These are phyloP conservation scores for Trichoderma oligosporum DNA, from an alignment of 2,329 filamentous ascomycete species.

Conservation along the genomic window DNA sequence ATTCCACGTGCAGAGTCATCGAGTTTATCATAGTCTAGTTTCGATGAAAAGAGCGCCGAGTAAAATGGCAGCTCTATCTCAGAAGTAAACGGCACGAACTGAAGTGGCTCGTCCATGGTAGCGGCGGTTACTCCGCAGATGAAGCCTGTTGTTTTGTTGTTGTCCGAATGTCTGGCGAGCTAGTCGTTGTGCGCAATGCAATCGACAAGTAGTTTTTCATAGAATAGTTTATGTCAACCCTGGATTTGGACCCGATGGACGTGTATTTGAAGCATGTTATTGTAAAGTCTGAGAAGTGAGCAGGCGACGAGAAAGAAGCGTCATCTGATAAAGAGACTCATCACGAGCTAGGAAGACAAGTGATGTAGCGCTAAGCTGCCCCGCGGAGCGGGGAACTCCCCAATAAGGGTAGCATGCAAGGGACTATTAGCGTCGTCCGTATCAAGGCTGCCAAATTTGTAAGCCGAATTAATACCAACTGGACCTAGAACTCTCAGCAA, in stretches of 20 bases:
- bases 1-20: slow-evolving; percentile 87
- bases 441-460: not conserved
- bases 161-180: not conserved
- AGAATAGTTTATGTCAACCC: too few species aligned
- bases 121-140: slow-evolving; percentile 11
- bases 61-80: slow-evolving; percentile 97
- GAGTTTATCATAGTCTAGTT: slow-evolving; percentile 96
- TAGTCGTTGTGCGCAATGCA: not conserved
- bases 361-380: slow-evolving; percentile 24
- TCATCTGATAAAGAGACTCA: slow-evolving; percentile 26
- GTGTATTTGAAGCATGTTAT: not conserved
- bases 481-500: too few species aligned
- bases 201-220: not conserved
- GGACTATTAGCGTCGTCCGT: not conserved
- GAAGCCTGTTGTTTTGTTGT: not conserved
- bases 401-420: slow-evolving; percentile 5
- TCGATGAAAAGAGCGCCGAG: slow-evolving; percentile 82
- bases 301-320: slow-evolving; percentile 14
- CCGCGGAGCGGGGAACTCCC: slow-evolving; percentile 24
- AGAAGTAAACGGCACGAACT: slow-evolving; percentile 85
- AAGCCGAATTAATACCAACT: not conserved
- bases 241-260: not conserved
- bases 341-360: slow-evolving; percentile 25
- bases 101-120: slow-evolving; percentile 51
- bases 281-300: not conserved